Base-by-base conservation (phyloP, 306 rosid species). In the Quercus suber region DNA sequence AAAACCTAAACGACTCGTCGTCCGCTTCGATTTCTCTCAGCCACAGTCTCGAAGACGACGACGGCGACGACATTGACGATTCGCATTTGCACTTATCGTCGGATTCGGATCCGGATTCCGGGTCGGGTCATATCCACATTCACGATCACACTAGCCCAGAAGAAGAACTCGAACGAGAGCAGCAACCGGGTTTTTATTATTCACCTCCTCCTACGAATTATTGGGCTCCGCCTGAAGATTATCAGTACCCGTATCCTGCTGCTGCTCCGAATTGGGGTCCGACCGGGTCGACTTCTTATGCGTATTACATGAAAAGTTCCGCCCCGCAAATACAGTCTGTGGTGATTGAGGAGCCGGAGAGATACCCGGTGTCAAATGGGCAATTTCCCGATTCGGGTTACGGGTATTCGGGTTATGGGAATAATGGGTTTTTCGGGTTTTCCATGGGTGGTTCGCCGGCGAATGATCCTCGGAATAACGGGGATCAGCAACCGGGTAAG, bases 71-170 rank as follows among this genome's bases (percentile, higher is more conserved):
- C 60, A 58, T 76, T 58, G 88, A 80, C 25, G 97, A 73, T 21
- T 89, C 94, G 6, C 99, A 93, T 69, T 53, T 96, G 79, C 89
- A 92, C 73, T 77, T 93, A 6, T 91, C 91, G 9, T 88, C 93
- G 18, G 93, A 87, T 58, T 84, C 98, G 5, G 94, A 78, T 55
- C 87, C 89, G 13, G 85, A 79, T 59, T 87, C 88, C 27, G 78
- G 86, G 43, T 69, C 90, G 5, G 91, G 89, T 82, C 98, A 93
- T 80, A 73, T 91, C 82, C 93, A 82, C 51, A 55, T 89, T 37
- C 10, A 37, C 33, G 80, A 83, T 68, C 84, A 86, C 52, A 87
- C 91, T 59, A 86, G 91, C 56, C 92, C 89, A 2, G 86, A 81
- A 49, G 56, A 74, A 5, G 72, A 75, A 53, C 14, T 6, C 5